Conservation (phyloP, 2,329 filamentous ascomycete species). For the Clarireedia paspali region DNA sequence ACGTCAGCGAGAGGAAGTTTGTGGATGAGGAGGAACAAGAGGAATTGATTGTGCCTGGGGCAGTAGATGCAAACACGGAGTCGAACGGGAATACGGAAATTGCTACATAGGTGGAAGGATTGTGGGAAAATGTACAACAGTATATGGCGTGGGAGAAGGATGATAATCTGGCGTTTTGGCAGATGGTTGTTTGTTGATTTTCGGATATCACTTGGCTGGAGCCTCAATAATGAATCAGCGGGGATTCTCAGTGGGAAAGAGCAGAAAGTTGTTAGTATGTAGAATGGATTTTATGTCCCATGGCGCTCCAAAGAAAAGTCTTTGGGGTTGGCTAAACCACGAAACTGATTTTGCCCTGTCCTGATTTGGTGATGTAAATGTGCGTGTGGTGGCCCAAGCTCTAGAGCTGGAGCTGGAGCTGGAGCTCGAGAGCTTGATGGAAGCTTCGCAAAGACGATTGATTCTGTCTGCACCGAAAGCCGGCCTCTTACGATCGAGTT, state of each 20-base stretch:
- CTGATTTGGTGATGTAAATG: background rate
- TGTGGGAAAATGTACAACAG: slow-evolving; percentile 17
- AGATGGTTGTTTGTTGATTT: background rate
- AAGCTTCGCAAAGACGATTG: too few relatives aligned
- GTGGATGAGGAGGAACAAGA: slow-evolving; percentile 63
- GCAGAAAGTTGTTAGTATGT: slow-evolving; percentile 7
- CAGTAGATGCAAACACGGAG: slow-evolving; percentile 5
- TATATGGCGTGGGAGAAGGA: slow-evolving; percentile 1
- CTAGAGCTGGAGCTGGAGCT: too few relatives aligned
- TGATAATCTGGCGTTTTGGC: slow-evolving; percentile 15
- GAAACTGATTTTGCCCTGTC: background rate
- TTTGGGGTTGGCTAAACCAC: slow-evolving; percentile 12
- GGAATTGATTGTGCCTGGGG: slow-evolving; percentile 30
- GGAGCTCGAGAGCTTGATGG: too few relatives aligned
- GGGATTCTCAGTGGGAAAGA: too few relatives aligned
- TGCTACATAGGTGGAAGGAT: slow-evolving; percentile 17
- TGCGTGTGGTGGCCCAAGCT: too few relatives aligned
- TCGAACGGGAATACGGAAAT: slow-evolving; percentile 15
- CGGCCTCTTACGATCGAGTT: too few relatives aligned
- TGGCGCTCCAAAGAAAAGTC: slow-evolving; percentile 22
- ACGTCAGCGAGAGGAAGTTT: slow-evolving; percentile 86
- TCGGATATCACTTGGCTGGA: slow-evolving; percentile 7
- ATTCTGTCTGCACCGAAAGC: too few relatives aligned
- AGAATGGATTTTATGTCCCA: slow-evolving; percentile 23
- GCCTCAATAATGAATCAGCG: background rate